phyloP scores from a whole-genome alignment of 2,329 filamentous ascomycete species.

The Ilyonectria sp. region DNA sequence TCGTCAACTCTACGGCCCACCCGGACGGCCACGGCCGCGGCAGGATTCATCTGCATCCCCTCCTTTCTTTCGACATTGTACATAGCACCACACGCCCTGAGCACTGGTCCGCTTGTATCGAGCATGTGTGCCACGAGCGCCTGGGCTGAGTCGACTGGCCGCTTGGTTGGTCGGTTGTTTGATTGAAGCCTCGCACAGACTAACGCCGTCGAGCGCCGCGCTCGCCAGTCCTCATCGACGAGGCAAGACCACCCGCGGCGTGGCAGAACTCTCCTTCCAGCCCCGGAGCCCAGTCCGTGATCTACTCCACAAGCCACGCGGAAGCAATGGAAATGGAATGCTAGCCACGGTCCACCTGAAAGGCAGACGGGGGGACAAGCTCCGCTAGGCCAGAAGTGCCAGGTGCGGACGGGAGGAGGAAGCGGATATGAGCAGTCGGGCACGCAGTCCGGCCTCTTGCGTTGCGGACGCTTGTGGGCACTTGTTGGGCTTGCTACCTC shows the following conservation, averaged over 20 bases:
- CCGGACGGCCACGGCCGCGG: constrained; percentile 14
- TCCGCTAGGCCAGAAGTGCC: constrained; percentile 12
- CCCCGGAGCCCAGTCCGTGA: constrained; percentile 30
- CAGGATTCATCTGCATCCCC: constrained; percentile 32
- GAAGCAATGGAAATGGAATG: constrained; percentile 40
- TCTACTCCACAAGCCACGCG: constrained; percentile 50
- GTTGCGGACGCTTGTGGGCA: constrained; percentile 16
- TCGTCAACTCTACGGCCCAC: constrained; percentile 26
- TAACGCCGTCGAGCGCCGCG: constrained; percentile 31
- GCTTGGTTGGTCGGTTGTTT: constrained; percentile 26
- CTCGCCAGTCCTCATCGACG: constrained; percentile 31
- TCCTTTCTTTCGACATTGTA: not conserved
- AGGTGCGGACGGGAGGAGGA: constrained; percentile 25
- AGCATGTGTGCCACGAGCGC: constrained; percentile 1
- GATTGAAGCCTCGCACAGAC: constrained; percentile 45
- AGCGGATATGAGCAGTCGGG: constrained; percentile 28
- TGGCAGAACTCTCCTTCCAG: constrained; percentile 38
- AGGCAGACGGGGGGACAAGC: constrained; percentile 30
- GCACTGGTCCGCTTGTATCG: not conserved
- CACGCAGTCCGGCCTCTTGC: constrained; percentile 31
- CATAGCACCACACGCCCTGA: not conserved
- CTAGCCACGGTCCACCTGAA: constrained; percentile 29
- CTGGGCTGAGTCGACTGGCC: not conserved
- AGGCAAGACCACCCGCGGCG: constrained; percentile 32
- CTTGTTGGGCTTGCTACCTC: constrained; percentile 10